Evolutionary conservation across 2,329 filamentous ascomycete genomes (phyloP), one percentile per base, ranked within the genome.

Genomic region (Cryphonectria carpinicola): DNA sequence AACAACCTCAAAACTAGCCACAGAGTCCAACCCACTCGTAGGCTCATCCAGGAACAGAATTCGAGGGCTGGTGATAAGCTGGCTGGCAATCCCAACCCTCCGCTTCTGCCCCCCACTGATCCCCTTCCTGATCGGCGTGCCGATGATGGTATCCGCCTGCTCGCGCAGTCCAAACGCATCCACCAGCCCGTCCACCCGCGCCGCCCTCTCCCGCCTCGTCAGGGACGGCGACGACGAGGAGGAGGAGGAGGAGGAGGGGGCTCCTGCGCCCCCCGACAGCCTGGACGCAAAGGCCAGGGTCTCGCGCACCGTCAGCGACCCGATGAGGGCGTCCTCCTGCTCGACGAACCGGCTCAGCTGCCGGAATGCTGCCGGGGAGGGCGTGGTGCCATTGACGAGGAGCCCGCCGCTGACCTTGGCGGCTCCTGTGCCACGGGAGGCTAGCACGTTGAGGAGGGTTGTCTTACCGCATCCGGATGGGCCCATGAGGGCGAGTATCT

Each of bases 31-130:
- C 11, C 94, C 94, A 74, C 91, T 94, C 0, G 93, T 97, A 0
- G 93, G 93, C 80, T 96, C 93, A 77, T 96, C 93, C 43, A 97
- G 82, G 77, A 97, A 96, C 35, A 97, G 80, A 10, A 97, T 89
- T 79, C 91, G 93, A 0, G 94, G 93, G 70, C 87, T 90, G 1
- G 93, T 95, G 76, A 97, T 92, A 49, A 97, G 85, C 77, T 94
- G 92, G 72, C 91, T 92, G 1, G 93, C 93, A 6, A 97, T 90
- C 74, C 92, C 92, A 10, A 95, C 86, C 66, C 94, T 86, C 54
- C 93, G 87, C 83, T 96, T 97, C 82, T 97, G 93, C 1, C 93
- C 94, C 65, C 94, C 94, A 73, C 91, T 93, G 70, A 97, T 89
- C 19, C 94, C 94, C 80, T 95, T 96, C 14, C 89, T 88, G 73